Conservation (phyloP, 1,284 basidiomycete species). For the Anthracocystis walkeri region DNA sequence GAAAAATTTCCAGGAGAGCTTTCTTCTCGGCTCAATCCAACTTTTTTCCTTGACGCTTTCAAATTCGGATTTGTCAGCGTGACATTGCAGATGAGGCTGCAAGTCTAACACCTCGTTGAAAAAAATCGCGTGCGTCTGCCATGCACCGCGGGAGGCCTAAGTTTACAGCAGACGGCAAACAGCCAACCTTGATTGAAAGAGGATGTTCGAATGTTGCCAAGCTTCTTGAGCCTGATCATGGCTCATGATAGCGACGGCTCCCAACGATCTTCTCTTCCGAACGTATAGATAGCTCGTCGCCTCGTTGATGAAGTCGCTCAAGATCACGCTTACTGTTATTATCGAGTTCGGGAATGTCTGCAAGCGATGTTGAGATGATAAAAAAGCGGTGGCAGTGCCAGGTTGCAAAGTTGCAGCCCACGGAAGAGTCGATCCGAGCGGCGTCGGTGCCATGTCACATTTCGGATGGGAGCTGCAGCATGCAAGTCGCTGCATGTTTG, state of each 20-base stretch:
- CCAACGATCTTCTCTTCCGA: background rate
- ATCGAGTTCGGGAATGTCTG: too few species aligned
- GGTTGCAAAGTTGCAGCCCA: background rate
- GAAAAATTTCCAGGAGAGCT: slow-evolving; percentile 28
- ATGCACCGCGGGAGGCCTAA: background rate
- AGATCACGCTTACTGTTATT: too few species aligned
- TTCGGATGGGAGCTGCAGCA: slow-evolving; percentile 7
- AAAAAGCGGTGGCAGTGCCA: too few species aligned
- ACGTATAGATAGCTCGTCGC: background rate
- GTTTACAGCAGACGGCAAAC: background rate
- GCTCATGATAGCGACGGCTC: too few species aligned
- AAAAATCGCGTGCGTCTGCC: background rate
- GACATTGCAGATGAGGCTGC: background rate
- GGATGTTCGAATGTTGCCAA: background rate
- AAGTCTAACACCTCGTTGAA: background rate
- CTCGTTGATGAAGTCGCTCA: too few species aligned
- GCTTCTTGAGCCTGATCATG: background rate
- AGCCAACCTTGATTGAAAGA: background rate
- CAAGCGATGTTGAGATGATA: too few species aligned
- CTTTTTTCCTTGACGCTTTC: slow-evolving; percentile 4
- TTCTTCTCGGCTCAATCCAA: slow-evolving; percentile 4
- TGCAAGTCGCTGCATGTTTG: slow-evolving; percentile 13
- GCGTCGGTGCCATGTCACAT: background rate
- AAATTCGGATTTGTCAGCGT: slow-evolving; percentile 37
- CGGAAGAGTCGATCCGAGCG: slow-evolving; percentile 1